Evolutionary conservation across 2,329 filamentous ascomycete species (phyloP).

Genomic region (Lojkania enalia): DNA sequence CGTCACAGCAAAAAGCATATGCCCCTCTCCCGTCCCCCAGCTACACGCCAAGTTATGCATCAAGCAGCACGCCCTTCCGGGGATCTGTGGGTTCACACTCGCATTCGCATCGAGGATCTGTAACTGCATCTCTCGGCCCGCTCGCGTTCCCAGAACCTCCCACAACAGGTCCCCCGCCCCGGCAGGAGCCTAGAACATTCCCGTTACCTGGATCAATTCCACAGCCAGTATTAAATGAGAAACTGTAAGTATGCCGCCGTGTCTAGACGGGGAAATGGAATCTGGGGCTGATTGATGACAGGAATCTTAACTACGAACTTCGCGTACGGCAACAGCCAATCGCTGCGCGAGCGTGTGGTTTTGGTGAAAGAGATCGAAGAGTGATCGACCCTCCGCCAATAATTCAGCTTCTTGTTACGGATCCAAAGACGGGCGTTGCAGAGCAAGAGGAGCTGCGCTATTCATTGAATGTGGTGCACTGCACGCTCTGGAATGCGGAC

Average conservation of each 20-base stretch:
- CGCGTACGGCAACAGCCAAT: constrained; percentile 75
- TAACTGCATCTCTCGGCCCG: constrained; percentile 35
- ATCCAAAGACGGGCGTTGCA: constrained; percentile 53
- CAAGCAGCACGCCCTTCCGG: constrained; percentile 44
- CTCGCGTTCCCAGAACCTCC: constrained; percentile 39
- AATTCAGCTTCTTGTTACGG: constrained; percentile 70
- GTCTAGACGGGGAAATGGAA: constrained; percentile 18
- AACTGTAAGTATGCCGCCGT: constrained; percentile 40
- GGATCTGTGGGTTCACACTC: constrained; percentile 43
- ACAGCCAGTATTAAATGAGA: constrained; percentile 44
- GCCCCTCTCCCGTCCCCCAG: constrained; percentile 43
- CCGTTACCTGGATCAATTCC: constrained; percentile 44
- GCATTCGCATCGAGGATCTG: constrained; percentile 42
- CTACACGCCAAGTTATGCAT: constrained; percentile 46
- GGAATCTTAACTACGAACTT: constrained; percentile 53
- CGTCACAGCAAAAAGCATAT: constrained; percentile 36
- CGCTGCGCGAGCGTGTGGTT: constrained; percentile 78
- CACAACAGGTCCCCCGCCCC: constrained; percentile 31
- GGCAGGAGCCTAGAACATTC: constrained; percentile 33
- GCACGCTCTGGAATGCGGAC: constrained; percentile 72
- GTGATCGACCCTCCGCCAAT: constrained; percentile 86
- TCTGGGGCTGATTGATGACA: constrained; percentile 27
- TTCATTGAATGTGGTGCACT: constrained; percentile 73
- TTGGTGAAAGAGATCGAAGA: constrained; percentile 78
- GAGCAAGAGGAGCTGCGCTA: constrained; percentile 64